A percentile compares a stretch with the other conserved stretches of the same genome.
Conservation (phyloP, 257 asterid genomes). For the Ajuga chamaepitys region DNA sequence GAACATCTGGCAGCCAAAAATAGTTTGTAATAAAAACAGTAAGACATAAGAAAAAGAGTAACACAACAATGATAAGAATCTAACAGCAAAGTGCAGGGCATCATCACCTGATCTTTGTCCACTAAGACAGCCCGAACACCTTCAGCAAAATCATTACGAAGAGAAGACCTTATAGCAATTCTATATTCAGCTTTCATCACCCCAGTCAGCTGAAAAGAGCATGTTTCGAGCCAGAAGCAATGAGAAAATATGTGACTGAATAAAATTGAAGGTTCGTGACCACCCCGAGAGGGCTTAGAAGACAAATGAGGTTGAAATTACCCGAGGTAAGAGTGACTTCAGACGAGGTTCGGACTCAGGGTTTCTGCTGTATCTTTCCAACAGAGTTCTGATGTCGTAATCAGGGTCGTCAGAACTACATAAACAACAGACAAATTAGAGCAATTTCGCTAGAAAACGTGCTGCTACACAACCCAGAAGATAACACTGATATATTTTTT, state of each 20-base stretch:
- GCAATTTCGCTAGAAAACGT: background rate
- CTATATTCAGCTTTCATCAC: constrained; percentile 91
- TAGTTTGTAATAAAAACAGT: background rate
- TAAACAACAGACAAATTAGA: constrained; percentile 3
- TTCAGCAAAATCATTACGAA: constrained; percentile 74
- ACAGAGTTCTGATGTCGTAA: constrained; percentile 46
- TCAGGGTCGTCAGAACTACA: constrained; percentile 81
- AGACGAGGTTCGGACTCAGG: constrained; percentile 83
- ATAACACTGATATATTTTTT: background rate
- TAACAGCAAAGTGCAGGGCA: background rate
- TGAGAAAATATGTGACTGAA: constrained; percentile 1
- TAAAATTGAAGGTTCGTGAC: background rate
- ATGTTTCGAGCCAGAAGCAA: constrained; percentile 14
- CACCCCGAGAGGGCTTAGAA: background rate
- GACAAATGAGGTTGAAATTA: constrained; percentile 48
- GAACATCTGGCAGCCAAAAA: background rate
- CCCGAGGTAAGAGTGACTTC: constrained; percentile 75
- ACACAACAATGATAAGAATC: background rate
- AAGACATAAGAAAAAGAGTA: background rate
- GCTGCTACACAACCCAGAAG: background rate
- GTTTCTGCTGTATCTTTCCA: constrained; percentile 54
- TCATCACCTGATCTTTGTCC: constrained; percentile 89
- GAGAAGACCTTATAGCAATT: constrained; percentile 69
- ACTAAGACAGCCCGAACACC: constrained; percentile 97
- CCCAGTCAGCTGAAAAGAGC: constrained; percentile 57